A percentile compares a stretch with the other conserved stretches of the same genome.
These are phyloP conservation scores for Pichia rugopelliculosa DNA, from an alignment of 805 yeast genomes.

Conservation along the genomic window DNA sequence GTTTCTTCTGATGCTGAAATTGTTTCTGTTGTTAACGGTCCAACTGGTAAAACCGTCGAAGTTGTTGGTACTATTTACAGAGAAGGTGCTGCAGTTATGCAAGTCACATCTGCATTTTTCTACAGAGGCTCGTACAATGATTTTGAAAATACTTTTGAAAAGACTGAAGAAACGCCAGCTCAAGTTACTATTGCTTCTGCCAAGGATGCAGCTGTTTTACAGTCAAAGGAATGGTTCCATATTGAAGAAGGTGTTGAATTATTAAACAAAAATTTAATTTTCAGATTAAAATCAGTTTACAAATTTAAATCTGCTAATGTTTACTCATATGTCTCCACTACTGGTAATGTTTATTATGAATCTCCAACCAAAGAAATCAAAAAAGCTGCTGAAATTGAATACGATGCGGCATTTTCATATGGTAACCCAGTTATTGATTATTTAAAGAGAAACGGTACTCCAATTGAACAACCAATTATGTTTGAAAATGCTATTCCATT, in stretches of 20 bases:
- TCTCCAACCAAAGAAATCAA: constrained; percentile 85
- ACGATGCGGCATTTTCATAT: constrained; percentile 85
- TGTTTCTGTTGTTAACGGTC: constrained; percentile 81
- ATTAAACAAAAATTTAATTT: constrained; percentile 72
- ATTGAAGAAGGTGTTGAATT: constrained; percentile 64
- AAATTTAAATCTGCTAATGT: constrained; percentile 71
- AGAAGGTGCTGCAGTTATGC: constrained; percentile 76
- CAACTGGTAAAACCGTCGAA: constrained; percentile 92
- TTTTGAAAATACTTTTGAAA: constrained; percentile 87
- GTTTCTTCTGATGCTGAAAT: constrained; percentile 79
- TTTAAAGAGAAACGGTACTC: constrained; percentile 81
- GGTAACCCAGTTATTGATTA: constrained; percentile 98
- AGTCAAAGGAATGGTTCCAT: constrained; percentile 97
- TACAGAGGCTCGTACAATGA: constrained; percentile 90
- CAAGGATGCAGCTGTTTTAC: constrained; percentile 88
- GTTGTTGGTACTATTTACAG: constrained; percentile 85
- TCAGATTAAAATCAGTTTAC: constrained; percentile 81
- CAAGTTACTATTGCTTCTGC: constrained; percentile 64
- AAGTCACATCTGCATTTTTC: constrained; percentile 90
- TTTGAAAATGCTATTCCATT: constrained; percentile 90
- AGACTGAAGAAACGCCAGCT: constrained; percentile 78
- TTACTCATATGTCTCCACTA: constrained; percentile 72
- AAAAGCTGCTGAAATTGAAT: constrained; percentile 75
- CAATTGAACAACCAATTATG: constrained; percentile 88
- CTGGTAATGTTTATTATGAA: constrained; percentile 81